phyloP scores from a whole-genome alignment of 2,329 filamentous ascomycete genomes.

The Nothophaeocryptopus gaeumannii region DNA sequence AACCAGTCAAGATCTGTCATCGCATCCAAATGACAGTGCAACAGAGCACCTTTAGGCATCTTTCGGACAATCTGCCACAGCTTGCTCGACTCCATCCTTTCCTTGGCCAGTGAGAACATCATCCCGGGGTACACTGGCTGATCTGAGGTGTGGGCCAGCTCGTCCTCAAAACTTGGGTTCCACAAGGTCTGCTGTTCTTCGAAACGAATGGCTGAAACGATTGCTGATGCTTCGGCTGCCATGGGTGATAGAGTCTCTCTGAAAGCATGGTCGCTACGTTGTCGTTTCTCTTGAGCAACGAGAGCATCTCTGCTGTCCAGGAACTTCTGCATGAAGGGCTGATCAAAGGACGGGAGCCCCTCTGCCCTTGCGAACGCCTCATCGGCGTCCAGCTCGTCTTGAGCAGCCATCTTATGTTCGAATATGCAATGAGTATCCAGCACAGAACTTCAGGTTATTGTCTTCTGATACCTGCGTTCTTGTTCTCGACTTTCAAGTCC shows the following conservation, averaged over 20 bases:
- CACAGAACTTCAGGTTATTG: no score
- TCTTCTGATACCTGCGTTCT: no score
- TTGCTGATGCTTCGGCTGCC: constrained; percentile 71
- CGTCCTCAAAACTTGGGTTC: constrained; percentile 71
- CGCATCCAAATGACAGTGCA: constrained; percentile 87
- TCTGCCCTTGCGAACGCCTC: constrained; percentile 42
- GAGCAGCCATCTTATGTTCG: no score
- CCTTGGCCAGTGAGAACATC: constrained; percentile 86
- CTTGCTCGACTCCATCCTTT: constrained; percentile 78
- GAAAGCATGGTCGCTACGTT: constrained; percentile 74
- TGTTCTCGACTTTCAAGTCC: no score
- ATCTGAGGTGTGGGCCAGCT: constrained; percentile 59
- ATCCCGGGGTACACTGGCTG: constrained; percentile 78
- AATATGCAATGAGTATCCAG: no score
- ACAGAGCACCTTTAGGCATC: constrained; percentile 84
- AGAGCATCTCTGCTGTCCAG: constrained; percentile 71
- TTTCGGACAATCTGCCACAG: constrained; percentile 79
- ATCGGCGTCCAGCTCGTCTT: constrained; percentile 15
- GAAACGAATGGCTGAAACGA: constrained; percentile 75
- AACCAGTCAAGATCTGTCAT: constrained; percentile 87
- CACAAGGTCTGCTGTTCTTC: constrained; percentile 74
- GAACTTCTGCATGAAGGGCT: constrained; percentile 81
- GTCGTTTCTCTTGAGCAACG: constrained; percentile 75
- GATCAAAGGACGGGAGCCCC: constrained; percentile 48
- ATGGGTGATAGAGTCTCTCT: constrained; percentile 73